These are phyloP conservation scores for Colletotrichum limetticola DNA, from an alignment of 2,329 filamentous ascomycete species.

Conservation along the genomic window DNA sequence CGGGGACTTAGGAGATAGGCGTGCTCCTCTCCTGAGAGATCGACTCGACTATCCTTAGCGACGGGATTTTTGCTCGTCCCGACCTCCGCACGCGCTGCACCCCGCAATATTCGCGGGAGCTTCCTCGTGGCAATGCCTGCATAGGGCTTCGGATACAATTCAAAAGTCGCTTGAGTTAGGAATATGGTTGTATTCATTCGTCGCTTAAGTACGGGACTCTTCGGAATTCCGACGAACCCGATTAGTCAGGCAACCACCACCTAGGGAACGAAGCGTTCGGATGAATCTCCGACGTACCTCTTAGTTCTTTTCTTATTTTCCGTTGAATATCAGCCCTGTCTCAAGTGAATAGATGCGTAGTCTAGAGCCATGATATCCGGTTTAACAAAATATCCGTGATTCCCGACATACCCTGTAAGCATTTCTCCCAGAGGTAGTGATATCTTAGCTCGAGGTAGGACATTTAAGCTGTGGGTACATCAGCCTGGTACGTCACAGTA, in stretches of 20 bases:
- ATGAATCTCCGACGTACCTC: background rate
- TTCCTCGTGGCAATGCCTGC: background rate
- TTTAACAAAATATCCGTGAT: no score
- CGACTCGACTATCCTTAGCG: background rate
- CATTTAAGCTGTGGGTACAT: no score
- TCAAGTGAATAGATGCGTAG: no score
- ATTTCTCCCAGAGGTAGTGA: no score
- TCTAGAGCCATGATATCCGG: no score
- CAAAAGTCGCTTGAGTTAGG: background rate
- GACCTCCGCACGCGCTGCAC: background rate
- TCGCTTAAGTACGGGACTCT: background rate
- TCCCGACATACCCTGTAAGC: no score
- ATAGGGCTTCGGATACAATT: background rate
- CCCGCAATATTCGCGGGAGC: background rate
- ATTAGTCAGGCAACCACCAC: background rate
- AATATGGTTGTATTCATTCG: background rate
- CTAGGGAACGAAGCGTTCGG: background rate
- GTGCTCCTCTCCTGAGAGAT: background rate
- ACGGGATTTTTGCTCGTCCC: background rate
- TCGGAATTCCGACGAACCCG: background rate
- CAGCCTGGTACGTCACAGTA: no score
- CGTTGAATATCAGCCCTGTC: no score
- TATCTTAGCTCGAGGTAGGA: no score
- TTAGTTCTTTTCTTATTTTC: no score
- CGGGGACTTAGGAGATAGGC: background rate